These are phyloP conservation scores for Daldinia grandis DNA, from an alignment of 495 filamentous ascomycete species.

Conservation along the genomic window DNA sequence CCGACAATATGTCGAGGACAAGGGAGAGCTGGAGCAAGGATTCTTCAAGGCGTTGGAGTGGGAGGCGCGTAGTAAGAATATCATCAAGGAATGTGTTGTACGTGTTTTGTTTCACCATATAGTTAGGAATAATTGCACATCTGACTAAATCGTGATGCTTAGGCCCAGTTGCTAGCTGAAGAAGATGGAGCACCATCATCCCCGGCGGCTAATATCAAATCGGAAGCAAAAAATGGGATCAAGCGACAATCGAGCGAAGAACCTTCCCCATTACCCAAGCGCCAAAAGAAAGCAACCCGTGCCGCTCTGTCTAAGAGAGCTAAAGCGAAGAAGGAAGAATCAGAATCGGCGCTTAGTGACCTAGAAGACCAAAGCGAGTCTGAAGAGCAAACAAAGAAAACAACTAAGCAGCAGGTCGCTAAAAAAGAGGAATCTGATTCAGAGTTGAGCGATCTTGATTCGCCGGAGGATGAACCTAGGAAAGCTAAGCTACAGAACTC, in stretches of 20 bases:
- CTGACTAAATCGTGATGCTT: constrained; percentile 18
- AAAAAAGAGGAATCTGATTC: constrained; percentile 42
- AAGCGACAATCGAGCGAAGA: constrained; percentile 47
- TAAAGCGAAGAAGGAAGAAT: constrained; percentile 46
- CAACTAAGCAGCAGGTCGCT: constrained; percentile 22
- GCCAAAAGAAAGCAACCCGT: constrained; percentile 45
- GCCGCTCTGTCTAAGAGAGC: constrained; percentile 24
- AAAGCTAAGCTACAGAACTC: constrained; percentile 28
- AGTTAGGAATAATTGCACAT: constrained; percentile 1
- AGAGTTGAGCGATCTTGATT: constrained; percentile 42
- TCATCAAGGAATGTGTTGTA: constrained; percentile 79
- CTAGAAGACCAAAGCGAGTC: constrained; percentile 41
- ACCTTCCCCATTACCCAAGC: constrained; percentile 40
- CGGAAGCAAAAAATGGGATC: constrained; percentile 41
- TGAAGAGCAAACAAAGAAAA: constrained; percentile 41
- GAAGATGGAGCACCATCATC: constrained; percentile 26
- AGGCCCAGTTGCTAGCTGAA: constrained; percentile 36
- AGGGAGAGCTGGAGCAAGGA: constrained; percentile 68
- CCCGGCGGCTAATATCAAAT: constrained; percentile 25
- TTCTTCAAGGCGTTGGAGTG: constrained; percentile 77
- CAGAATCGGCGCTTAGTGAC: constrained; percentile 42
- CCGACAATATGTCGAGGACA: constrained; percentile 71
- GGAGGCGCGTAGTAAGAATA: constrained; percentile 79
- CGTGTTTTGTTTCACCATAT: constrained; percentile 42
- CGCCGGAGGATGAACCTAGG: constrained; percentile 38